Evolutionary conservation across 1,284 basidiomycete genomes (phyloP).

Genomic region (Mycosarcoma mackinlayi): DNA sequence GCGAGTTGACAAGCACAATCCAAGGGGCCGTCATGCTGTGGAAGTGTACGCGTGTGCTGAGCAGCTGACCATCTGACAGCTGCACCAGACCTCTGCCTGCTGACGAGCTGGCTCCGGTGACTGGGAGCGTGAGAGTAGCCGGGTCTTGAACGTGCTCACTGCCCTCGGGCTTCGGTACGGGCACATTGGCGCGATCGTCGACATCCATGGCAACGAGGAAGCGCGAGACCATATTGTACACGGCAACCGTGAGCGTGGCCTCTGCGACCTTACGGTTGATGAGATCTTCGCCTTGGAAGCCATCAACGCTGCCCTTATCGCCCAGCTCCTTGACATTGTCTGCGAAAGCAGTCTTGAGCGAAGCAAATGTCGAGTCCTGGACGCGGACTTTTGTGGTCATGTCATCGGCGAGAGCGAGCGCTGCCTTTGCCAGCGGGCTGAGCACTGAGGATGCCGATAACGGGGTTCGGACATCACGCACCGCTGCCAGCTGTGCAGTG

Average conservation of each 20-base stretch:
- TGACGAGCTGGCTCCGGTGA: slow-evolving; percentile 39
- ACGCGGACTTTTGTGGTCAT: slow-evolving; percentile 63
- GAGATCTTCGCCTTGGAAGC: slow-evolving; percentile 40
- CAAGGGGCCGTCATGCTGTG: slow-evolving; percentile 61
- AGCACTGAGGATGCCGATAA: slow-evolving; percentile 35
- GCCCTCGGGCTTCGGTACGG: slow-evolving; percentile 63
- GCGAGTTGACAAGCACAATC: slow-evolving; percentile 70
- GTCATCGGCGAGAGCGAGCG: slow-evolving; percentile 69
- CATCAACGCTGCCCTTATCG: slow-evolving; percentile 58
- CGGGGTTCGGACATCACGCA: slow-evolving; percentile 65
- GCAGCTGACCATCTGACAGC: slow-evolving; percentile 47
- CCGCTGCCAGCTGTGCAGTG: slow-evolving; percentile 67
- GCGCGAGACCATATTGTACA: slow-evolving; percentile 71
- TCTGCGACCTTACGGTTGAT: slow-evolving; percentile 67
- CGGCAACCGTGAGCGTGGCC: slow-evolving; percentile 68
- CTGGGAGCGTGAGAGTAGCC: slow-evolving; percentile 8
- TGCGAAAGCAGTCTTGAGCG: slow-evolving; percentile 46
- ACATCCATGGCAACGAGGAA: slow-evolving; percentile 70
- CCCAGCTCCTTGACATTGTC: slow-evolving; percentile 62
- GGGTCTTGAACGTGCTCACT: slow-evolving; percentile 47
- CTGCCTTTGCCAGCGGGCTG: slow-evolving; percentile 58
- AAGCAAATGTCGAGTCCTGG: slow-evolving; percentile 36
- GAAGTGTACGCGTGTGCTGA: slow-evolving; percentile 58
- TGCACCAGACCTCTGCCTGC: slow-evolving; percentile 52
- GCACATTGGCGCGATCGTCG: slow-evolving; percentile 66